These are phyloP conservation scores for Penicillium cosmopolitanum DNA, from an alignment of 495 filamentous ascomycete species.

Conservation along the genomic window DNA sequence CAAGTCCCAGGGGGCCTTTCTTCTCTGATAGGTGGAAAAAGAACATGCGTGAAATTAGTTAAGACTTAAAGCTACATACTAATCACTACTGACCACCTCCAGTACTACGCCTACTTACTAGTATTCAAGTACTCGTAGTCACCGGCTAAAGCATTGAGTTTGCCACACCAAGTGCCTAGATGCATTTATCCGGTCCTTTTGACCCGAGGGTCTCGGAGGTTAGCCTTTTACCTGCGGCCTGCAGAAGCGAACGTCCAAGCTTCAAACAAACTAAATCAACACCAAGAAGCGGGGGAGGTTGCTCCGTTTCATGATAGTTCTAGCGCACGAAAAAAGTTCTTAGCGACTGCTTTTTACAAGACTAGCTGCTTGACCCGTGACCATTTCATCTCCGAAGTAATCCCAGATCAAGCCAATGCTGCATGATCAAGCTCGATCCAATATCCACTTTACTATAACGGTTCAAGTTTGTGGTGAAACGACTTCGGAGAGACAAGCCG, in stretches of 20 bases:
- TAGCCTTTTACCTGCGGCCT: not conserved
- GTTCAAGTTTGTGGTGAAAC: conserved; percentile 3
- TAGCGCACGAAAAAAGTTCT: conserved; percentile 11
- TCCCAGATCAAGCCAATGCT: not conserved
- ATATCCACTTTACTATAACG: conserved; percentile 10
- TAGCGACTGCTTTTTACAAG: not conserved
- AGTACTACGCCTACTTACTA: not conserved
- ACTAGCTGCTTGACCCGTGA: not conserved
- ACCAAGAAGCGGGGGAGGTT: conserved; percentile 12
- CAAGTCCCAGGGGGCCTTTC: not conserved
- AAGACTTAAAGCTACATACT: not conserved
- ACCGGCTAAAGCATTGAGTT: not conserved
- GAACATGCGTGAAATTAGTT: not conserved
- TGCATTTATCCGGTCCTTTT: conserved; percentile 18
- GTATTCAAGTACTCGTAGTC: not conserved
- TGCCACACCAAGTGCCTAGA: not conserved
- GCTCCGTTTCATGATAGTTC: conserved; percentile 28
- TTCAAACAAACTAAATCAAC: not conserved
- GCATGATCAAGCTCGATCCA: conserved; percentile 8
- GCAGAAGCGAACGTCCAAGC: not conserved
- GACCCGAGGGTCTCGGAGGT: not conserved
- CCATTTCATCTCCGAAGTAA: conserved; percentile 18
- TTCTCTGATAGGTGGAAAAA: conserved; percentile 30
- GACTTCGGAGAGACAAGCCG: not conserved
- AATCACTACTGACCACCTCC: not conserved